Evolutionary conservation across 495 filamentous ascomycete species (phyloP).

Genomic region (Lepraria neglecta): DNA sequence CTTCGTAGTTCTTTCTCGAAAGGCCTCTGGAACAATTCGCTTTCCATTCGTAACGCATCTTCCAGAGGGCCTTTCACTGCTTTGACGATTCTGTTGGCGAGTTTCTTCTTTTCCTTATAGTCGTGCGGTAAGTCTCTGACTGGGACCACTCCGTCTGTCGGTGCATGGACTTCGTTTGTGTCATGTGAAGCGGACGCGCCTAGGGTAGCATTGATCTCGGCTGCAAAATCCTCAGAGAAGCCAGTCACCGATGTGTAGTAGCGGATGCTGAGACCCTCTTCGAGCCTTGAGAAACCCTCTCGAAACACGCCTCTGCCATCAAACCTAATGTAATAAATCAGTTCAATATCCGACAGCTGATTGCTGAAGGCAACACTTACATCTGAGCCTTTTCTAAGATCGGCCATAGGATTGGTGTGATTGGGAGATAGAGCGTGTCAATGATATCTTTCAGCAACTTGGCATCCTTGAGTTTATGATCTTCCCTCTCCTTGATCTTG

Average conservation of each 20-base stretch:
- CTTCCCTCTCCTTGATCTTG: conserved; percentile 64
- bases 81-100: conserved; percentile 80
- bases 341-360: conserved; percentile 18
- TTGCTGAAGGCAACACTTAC: conserved; percentile 44
- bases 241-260: conserved; percentile 67
- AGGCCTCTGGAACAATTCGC: conserved; percentile 63
- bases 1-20: conserved; percentile 65
- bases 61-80: conserved; percentile 70
- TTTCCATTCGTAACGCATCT: conserved; percentile 69
- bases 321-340: conserved; percentile 50
- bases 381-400: conserved; percentile 71
- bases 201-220: conserved; percentile 62
- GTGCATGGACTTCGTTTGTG: conserved; percentile 46
- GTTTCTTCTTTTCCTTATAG: conserved; percentile 57
- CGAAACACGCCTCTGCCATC: conserved; percentile 67
- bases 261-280: conserved; percentile 59
- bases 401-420: conserved; percentile 67
- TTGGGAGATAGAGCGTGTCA: conserved; percentile 85
- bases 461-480: conserved; percentile 65
- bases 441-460: conserved; percentile 69
- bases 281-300: conserved; percentile 55
- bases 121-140: conserved; percentile 50
- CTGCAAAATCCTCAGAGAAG: conserved; percentile 66
- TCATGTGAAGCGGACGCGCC: conserved; percentile 49
- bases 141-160: conserved; percentile 47